Conservation (phyloP, 495 filamentous ascomycete genomes). For the Penicillium ucsense region DNA sequence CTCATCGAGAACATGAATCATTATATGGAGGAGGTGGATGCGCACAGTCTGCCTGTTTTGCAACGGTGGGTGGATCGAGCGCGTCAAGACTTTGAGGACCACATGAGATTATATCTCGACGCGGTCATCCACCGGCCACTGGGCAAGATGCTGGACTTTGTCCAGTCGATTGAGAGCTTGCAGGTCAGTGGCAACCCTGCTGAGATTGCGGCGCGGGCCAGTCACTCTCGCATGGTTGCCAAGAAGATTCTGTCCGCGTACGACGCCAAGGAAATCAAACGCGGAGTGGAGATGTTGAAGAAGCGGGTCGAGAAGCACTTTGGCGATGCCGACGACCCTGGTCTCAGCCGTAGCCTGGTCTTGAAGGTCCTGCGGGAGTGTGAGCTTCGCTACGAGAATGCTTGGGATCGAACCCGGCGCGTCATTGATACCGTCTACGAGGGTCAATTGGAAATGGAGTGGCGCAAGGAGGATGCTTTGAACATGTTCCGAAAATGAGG, state of each 20-base stretch:
- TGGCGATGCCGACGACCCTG: conserved; percentile 70
- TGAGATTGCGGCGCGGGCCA: conserved; percentile 60
- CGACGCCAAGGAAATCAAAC: conserved; percentile 71
- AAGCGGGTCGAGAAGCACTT: conserved; percentile 96
- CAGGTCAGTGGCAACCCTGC: conserved; percentile 35
- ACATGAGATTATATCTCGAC: conserved; percentile 76
- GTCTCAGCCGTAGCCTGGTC: conserved; percentile 60
- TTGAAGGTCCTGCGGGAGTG: conserved; percentile 70
- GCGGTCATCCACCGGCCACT: conserved; percentile 82
- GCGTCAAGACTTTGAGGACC: conserved; percentile 69
- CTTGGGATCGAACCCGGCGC: conserved; percentile 58
- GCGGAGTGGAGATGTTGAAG: conserved; percentile 74
- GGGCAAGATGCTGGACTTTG: conserved; percentile 80
- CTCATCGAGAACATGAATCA: conserved; percentile 99
- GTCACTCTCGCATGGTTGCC: conserved; percentile 67
- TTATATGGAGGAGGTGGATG: conserved; percentile 82
- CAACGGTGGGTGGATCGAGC: conserved; percentile 73
- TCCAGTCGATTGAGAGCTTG: conserved; percentile 72
- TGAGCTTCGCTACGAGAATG: conserved; percentile 65
- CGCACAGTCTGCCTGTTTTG: conserved; percentile 61
- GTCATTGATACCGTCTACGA: conserved; percentile 56
- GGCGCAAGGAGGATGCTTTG: conserved; percentile 48
- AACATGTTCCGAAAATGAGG: conserved; percentile 41
- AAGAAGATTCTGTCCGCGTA: conserved; percentile 75
- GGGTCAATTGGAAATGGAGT: conserved; percentile 52